These are phyloP conservation scores for Aspergillus nidulans DNA, from an alignment of 495 filamentous ascomycete genomes.

Conservation along the genomic window DNA sequence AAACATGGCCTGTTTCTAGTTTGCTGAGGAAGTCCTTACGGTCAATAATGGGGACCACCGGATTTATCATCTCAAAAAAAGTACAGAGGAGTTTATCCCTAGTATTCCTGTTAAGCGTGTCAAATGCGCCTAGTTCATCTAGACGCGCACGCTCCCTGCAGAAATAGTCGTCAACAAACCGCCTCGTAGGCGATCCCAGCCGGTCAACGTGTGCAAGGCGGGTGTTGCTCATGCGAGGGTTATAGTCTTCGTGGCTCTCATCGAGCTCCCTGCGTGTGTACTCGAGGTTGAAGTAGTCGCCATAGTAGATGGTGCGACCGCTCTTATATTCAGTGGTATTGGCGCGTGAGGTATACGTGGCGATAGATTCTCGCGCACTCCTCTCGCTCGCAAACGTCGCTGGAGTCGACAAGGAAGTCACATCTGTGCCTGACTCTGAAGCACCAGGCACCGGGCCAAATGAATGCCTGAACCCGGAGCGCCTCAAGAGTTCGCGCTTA, in stretches of 20 bases:
- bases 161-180: background rate
- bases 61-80: conserved; percentile 1
- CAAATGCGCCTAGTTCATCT: background rate
- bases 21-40: conserved; percentile 3
- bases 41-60: background rate
- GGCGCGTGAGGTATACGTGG: background rate
- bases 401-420: background rate
- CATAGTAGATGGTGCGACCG: conserved; percentile 6
- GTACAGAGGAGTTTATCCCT: conserved; percentile 1
- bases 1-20: background rate
- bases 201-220: background rate
- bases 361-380: background rate
- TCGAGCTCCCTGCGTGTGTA: background rate
- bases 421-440: background rate
- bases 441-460: background rate
- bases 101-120: background rate
- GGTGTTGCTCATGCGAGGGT: background rate
- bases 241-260: background rate
- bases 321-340: background rate
- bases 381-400: background rate
- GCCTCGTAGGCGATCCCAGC: conserved; percentile 2
- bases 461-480: background rate
- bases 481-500: background rate
- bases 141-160: background rate
- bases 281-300: conserved; percentile 8